Percentiles rank a stretch among this genome's conserved stretches.
These are phyloP conservation scores for Ogataea siamensis DNA, from an alignment of 805 yeast species.

Conservation along the genomic window DNA sequence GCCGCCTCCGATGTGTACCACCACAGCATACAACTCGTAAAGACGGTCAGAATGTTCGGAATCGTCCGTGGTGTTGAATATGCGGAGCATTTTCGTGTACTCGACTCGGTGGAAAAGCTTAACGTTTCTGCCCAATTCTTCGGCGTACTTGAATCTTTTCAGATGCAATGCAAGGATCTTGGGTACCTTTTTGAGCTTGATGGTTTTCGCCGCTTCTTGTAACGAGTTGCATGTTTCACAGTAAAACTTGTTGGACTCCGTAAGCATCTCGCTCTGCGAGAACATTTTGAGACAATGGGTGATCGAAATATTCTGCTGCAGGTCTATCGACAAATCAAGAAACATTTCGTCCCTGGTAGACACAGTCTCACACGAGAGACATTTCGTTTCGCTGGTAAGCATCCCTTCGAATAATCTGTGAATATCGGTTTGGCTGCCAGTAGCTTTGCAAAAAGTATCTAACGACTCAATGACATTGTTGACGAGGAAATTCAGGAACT, in stretches of 20 bases:
- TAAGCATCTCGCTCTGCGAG: conserved; percentile 79
- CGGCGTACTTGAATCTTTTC: conserved; percentile 90
- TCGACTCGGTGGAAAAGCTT: conserved; percentile 83
- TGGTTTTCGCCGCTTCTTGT: conserved; percentile 91
- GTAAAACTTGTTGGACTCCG: conserved; percentile 85
- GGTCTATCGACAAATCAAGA: conserved; percentile 81
- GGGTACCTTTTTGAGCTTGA: conserved; percentile 76
- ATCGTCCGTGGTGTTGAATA: conserved; percentile 66
- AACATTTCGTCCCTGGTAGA: conserved; percentile 84
- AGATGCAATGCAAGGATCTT: conserved; percentile 77
- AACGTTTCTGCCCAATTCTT: conserved; percentile 72
- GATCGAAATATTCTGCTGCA: conserved; percentile 70
- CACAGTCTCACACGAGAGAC: conserved; percentile 82
- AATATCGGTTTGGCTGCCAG: conserved; percentile 29
- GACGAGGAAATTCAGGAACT: conserved; percentile 81
- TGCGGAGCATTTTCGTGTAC: conserved; percentile 70
- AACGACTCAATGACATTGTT: conserved; percentile 63
- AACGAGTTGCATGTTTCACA: conserved; percentile 88
- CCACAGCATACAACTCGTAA: conserved; percentile 81
- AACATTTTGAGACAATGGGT: conserved; percentile 79
- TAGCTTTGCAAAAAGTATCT: conserved; percentile 30
- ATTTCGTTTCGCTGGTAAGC: conserved; percentile 82
- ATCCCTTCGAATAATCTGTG: conserved; percentile 79
- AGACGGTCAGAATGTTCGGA: conserved; percentile 50
- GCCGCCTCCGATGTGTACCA: conserved; percentile 95